phyloP scores from a whole-genome alignment of 2,329 filamentous ascomycete species.

The Botryotinia calthae region DNA sequence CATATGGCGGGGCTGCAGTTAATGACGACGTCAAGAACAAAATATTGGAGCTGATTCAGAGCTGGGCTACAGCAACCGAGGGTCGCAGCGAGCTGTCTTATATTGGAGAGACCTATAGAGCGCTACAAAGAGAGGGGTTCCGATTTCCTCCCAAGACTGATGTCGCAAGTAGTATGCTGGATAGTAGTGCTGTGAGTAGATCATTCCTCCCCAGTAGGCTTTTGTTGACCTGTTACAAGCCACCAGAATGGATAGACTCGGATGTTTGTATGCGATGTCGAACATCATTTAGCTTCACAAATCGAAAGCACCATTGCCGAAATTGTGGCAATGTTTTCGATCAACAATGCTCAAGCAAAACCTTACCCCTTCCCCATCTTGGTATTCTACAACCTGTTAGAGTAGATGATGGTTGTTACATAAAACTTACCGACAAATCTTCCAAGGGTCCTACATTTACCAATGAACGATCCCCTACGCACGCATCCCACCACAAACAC shows the following conservation, averaged over 20 bases:
- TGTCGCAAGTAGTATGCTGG: constrained; percentile 95
- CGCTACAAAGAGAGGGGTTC: constrained; percentile 79
- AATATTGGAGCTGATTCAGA: constrained; percentile 90
- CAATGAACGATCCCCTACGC: constrained; percentile 47
- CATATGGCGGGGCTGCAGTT: constrained; percentile 67
- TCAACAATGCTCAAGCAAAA: constrained; percentile 89
- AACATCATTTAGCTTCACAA: constrained; percentile 94
- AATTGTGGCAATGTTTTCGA: constrained; percentile 99
- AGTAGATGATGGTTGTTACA: constrained; percentile 94
- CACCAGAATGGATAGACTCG: constrained; percentile 95
- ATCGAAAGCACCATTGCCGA: constrained; percentile 95
- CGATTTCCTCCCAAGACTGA: constrained; percentile 83
- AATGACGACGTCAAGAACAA: constrained; percentile 85
- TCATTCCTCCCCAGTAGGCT: background rate
- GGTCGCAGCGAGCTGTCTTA: constrained; percentile 80
- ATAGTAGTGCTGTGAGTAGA: constrained; percentile 81
- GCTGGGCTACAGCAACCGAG: constrained; percentile 88
- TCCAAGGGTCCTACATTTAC: constrained; percentile 43
- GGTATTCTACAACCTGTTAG: constrained; percentile 88
- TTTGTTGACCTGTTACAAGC: constrained; percentile 49
- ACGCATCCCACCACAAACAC: constrained; percentile 58
- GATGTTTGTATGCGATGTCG: constrained; percentile 98
- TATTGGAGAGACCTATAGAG: constrained; percentile 82
- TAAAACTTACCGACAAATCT: constrained; percentile 80
- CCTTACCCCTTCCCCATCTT: constrained; percentile 82